Evolutionary conservation across 2,329 filamentous ascomycete genomes (phyloP).

Genomic region (Neofusicoccum ribis): DNA sequence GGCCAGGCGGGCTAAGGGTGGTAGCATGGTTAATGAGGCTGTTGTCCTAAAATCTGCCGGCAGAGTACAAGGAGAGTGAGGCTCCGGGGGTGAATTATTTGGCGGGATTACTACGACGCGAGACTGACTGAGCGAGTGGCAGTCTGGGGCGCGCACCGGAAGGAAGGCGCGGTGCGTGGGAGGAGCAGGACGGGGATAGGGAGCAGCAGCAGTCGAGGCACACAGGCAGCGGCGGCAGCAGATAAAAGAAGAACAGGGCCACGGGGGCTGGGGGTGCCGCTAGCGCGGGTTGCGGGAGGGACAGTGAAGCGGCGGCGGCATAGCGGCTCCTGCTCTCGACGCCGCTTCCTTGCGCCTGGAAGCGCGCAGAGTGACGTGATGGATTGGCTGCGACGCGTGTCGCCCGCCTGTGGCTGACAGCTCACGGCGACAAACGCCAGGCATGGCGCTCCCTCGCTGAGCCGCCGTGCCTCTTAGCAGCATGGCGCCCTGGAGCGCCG

Average conservation of each 20-base stretch:
- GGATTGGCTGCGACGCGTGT: constrained; percentile 15
- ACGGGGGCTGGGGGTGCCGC: not conserved
- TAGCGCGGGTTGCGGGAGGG: no score
- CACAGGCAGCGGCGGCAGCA: not conserved
- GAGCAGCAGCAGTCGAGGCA: not conserved
- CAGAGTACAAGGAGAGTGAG: not conserved
- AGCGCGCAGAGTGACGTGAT: constrained; percentile 13
- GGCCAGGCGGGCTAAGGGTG: not conserved
- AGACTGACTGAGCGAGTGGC: constrained; percentile 8
- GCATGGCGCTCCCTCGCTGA: not conserved
- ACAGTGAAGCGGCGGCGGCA: no score
- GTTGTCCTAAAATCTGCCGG: constrained; percentile 8
- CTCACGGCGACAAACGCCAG: not conserved
- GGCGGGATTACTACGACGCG: not conserved
- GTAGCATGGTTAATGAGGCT: constrained; percentile 3
- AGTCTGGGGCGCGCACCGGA: not conserved
- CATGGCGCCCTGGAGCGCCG: no score
- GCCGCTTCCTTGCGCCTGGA: constrained; percentile 11
- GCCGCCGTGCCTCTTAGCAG: no score
- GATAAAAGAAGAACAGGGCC: not conserved
- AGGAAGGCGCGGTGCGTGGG: not conserved
- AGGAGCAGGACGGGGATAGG: not conserved
- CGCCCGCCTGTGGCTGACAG: constrained; percentile 10
- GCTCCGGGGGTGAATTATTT: not conserved
- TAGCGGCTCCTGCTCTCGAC: not conserved